Evolutionary conservation across 805 yeast species (phyloP).

Genomic region (Yarrowia osloensis): DNA sequence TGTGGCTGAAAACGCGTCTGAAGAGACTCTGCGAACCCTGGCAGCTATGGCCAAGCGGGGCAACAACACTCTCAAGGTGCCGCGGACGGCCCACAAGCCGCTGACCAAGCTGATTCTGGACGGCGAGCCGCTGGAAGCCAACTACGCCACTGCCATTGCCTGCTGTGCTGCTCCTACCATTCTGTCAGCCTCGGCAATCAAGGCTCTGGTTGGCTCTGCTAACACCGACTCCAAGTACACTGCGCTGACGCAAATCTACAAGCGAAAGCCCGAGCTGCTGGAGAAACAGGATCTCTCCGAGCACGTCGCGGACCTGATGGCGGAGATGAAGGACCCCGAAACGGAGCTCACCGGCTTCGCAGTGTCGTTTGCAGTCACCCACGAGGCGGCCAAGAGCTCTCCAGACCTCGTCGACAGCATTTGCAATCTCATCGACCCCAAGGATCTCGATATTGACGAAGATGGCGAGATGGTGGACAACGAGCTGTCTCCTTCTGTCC

Average conservation of each 20-base stretch:
- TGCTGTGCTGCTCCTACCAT: conserved; percentile 8
- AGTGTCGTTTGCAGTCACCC: conserved; percentile 4
- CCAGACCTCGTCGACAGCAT: not conserved
- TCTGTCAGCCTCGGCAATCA: not conserved
- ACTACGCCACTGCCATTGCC: conserved; percentile 31
- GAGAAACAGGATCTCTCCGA: not conserved
- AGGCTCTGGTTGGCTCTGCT: not conserved
- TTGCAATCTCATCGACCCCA: conserved; percentile 11
- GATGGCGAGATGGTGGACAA: conserved; percentile 50
- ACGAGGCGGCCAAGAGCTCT: not conserved
- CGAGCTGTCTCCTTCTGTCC: conserved; percentile 51
- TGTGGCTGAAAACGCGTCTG: conserved; percentile 40
- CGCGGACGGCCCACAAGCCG: not conserved
- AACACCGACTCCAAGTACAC: conserved; percentile 1
- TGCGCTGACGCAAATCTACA: conserved; percentile 13
- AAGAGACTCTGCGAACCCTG: conserved; percentile 11
- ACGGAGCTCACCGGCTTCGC: not conserved
- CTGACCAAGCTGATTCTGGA: not conserved
- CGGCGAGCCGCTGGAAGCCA: conserved; percentile 1
- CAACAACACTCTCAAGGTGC: conserved; percentile 5
- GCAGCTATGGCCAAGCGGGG: conserved; percentile 15
- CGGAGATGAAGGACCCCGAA: conserved; percentile 6
- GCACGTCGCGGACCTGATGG: not conserved
- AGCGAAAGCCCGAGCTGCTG: conserved; percentile 7
- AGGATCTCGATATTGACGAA: conserved; percentile 8